phyloP scores from a whole-genome alignment of 768 basidiomycete genomes.

The Agrocybe praecox region DNA sequence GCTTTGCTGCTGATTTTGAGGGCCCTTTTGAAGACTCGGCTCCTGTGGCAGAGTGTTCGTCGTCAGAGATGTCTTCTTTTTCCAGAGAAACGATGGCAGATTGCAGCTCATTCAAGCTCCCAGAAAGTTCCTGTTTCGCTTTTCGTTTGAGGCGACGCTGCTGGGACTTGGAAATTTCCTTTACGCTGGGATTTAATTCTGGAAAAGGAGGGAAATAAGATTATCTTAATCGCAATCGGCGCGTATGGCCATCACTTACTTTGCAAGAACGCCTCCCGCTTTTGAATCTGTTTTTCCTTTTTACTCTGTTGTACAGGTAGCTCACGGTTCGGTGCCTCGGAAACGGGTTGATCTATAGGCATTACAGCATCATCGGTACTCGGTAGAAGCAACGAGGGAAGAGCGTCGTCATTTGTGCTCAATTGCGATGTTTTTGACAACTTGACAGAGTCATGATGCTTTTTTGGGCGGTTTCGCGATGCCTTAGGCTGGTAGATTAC shows the following conservation, averaged over 20 bases:
- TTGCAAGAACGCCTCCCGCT: slow-evolving; percentile 69
- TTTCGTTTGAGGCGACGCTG: slow-evolving; percentile 70
- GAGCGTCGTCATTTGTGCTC: slow-evolving; percentile 14
- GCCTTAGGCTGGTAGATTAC: slow-evolving; percentile 22
- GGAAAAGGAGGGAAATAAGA: slow-evolving; percentile 9
- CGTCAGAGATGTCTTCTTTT: slow-evolving; percentile 22
- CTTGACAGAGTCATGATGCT: slow-evolving; percentile 25
- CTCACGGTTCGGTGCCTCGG: background rate
- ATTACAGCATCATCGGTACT: background rate
- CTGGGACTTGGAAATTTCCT: slow-evolving; percentile 75
- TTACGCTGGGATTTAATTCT: slow-evolving; percentile 46
- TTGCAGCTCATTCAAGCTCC: slow-evolving; percentile 52
- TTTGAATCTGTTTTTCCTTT: slow-evolving; percentile 67
- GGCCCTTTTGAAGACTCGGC: slow-evolving; percentile 17
- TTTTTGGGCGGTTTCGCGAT: slow-evolving; percentile 14
- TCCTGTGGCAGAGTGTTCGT: slow-evolving; percentile 14
- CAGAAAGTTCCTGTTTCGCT: slow-evolving; percentile 59
- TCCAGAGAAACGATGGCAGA: slow-evolving; percentile 58
- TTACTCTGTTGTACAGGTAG: slow-evolving; percentile 39
- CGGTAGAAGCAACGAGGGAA: slow-evolving; percentile 32
- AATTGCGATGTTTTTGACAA: background rate
- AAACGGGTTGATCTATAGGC: background rate
- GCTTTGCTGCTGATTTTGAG: slow-evolving; percentile 27
- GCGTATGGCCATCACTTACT: slow-evolving; percentile 37
- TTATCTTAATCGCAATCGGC: background rate